These are phyloP conservation scores for Pleomassaria siparia DNA, from an alignment of 2,329 filamentous ascomycete species.

Conservation along the genomic window DNA sequence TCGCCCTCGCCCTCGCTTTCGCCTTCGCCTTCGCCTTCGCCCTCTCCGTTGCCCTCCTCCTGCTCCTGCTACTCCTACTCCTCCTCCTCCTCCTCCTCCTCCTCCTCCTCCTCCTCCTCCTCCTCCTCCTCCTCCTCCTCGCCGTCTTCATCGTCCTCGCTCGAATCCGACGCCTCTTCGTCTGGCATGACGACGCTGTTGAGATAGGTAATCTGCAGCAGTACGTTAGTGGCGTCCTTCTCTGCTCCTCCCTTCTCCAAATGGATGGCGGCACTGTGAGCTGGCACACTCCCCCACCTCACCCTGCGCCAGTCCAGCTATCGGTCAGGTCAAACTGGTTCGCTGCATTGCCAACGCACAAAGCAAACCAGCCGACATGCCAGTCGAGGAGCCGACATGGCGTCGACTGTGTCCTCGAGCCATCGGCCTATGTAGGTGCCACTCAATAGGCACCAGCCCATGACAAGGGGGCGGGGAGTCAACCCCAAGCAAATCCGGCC, in stretches of 20 bases:
- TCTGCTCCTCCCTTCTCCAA: slow-evolving; percentile 11
- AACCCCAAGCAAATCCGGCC: slow-evolving; percentile 9
- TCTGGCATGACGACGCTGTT: slow-evolving; percentile 56
- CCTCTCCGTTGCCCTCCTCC: slow-evolving; percentile 14
- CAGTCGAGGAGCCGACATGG: slow-evolving; percentile 11
- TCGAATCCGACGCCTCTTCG: slow-evolving; percentile 35
- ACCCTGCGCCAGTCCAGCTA: slow-evolving; percentile 19
- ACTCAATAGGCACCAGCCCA: slow-evolving; percentile 3
- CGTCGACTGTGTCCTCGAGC: slow-evolving; percentile 2
- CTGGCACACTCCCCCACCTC: slow-evolving; percentile 13
- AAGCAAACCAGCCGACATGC: slow-evolving; percentile 16
- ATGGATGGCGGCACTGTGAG: slow-evolving; percentile 2
- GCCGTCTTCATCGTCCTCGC: slow-evolving; percentile 20
- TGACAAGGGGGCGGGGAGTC: not conserved
- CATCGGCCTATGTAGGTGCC: slow-evolving; percentile 4
- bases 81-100: slow-evolving; percentile 11
- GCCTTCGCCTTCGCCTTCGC: not conserved
- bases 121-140: slow-evolving; percentile 1
- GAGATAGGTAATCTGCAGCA: slow-evolving; percentile 50
- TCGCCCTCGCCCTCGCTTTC: slow-evolving; percentile 11
- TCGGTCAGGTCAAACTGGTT: slow-evolving; percentile 21
- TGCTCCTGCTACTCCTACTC: no score
- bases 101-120: slow-evolving; percentile 10
- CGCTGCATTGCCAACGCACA: slow-evolving; percentile 40
- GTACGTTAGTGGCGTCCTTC: slow-evolving; percentile 23